A percentile compares a stretch with the other conserved stretches of the same genome.
These are phyloP conservation scores for Rhodosorus marinus DNA, from an alignment of 23 red algal species.

Conservation along the genomic window DNA sequence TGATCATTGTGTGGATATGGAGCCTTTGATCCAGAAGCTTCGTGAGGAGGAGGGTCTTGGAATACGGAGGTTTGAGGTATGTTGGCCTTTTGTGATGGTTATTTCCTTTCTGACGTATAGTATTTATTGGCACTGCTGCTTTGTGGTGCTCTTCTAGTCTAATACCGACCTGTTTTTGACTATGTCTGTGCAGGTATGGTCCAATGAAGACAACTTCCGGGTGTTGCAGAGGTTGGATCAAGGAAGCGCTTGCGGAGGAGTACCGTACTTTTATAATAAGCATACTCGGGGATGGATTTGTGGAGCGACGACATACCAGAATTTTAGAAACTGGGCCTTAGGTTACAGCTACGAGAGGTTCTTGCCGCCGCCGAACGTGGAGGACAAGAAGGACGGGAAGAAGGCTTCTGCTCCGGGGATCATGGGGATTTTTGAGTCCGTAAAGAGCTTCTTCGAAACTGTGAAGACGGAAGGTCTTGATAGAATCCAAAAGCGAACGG, in stretches of 20 bases:
- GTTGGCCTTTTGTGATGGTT: no score
- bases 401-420: no score
- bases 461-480: no score
- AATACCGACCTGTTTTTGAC: neutral
- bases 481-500: no score
- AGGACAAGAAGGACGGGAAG: constrained; percentile 35
- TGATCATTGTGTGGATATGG: constrained; percentile 94
- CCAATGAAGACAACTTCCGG: constrained; percentile 76
- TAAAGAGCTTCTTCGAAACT: no score
- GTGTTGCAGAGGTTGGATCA: constrained; percentile 76
- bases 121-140: no score
- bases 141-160: no score
- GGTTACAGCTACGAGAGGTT: constrained; percentile 65
- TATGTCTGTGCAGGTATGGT: no score
- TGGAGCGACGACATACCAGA: constrained; percentile 87
- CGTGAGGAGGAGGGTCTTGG: constrained; percentile 63
- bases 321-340: constrained; percentile 79
- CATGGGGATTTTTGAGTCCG: no score
- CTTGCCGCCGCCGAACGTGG: constrained; percentile 66
- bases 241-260: constrained; percentile 67
- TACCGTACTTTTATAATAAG: constrained; percentile 95
- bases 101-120: no score
- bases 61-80: constrained; percentile 82
- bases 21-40: constrained; percentile 75
- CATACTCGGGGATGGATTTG: constrained; percentile 87